A percentile compares a stretch with the other conserved stretches of the same genome.
phyloP scores from a whole-genome alignment of 345 rosid species.

The Gossypium turneri region DNA sequence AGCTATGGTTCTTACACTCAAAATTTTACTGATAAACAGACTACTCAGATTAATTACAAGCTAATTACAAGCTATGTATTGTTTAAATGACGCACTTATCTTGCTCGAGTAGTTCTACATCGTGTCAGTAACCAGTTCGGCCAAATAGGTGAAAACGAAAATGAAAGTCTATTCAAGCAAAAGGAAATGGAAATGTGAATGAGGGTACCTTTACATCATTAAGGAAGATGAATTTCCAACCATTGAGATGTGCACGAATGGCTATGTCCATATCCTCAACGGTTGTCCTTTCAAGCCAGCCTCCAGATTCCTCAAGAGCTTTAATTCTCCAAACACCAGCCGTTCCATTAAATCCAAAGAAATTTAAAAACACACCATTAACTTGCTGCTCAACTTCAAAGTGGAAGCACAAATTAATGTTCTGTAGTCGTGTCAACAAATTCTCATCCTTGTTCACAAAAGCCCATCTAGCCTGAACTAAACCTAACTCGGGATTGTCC shows the following conservation, averaged over 20 bases:
- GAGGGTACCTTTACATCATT: constrained; percentile 68
- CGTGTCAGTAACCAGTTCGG: background rate
- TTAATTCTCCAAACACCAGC: constrained; percentile 90
- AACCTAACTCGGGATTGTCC: constrained; percentile 64
- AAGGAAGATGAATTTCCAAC: constrained; percentile 82
- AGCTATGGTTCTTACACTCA: background rate
- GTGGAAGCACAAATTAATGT: constrained; percentile 77
- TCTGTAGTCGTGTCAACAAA: constrained; percentile 77
- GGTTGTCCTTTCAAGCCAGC: constrained; percentile 88
- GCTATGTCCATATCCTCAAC: constrained; percentile 92
- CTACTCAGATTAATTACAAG: background rate
- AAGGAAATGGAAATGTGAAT: background rate
- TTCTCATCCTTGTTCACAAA: constrained; percentile 85
- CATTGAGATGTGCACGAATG: constrained; percentile 80
- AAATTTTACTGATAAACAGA: background rate
- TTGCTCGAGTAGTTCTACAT: background rate
- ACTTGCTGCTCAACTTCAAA: constrained; percentile 90
- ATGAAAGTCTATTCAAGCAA: background rate
- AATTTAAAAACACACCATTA: constrained; percentile 63
- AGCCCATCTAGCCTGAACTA: constrained; percentile 84
- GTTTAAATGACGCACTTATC: background rate
- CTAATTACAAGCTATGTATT: background rate
- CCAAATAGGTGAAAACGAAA: background rate
- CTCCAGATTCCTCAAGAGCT: constrained; percentile 84
- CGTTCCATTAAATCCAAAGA: constrained; percentile 90